These are phyloP conservation scores for Fusarium hostae DNA, from an alignment of 2,329 filamentous ascomycete species.

Conservation along the genomic window DNA sequence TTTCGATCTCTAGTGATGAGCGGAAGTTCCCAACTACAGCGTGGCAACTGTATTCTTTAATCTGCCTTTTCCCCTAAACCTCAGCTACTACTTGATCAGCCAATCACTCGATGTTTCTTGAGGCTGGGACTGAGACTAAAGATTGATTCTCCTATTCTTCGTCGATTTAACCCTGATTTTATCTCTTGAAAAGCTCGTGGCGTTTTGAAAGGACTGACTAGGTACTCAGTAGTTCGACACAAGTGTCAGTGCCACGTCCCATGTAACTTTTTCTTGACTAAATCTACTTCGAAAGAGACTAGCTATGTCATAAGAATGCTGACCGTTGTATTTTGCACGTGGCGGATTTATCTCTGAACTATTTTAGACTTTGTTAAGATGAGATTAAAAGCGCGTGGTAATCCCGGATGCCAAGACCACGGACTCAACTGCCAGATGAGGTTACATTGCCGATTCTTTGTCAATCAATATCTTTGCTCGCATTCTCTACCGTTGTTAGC, in stretches of 20 bases:
- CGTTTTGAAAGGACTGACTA: background rate
- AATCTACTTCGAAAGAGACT: slow-evolving; percentile 1
- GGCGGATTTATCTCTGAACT: slow-evolving; percentile 6
- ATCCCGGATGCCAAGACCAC: background rate
- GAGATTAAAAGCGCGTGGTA: background rate
- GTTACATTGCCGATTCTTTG: slow-evolving; percentile 17
- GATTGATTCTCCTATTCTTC: background rate
- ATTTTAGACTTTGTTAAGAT: slow-evolving; percentile 5
- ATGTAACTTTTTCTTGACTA: background rate
- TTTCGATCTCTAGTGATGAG: background rate
- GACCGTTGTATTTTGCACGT: slow-evolving; percentile 18
- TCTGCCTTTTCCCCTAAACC: background rate
- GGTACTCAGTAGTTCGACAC: background rate
- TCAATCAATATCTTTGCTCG: background rate
- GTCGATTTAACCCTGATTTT: background rate
- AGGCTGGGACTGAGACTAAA: background rate
- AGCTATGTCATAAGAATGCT: background rate
- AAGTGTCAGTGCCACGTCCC: background rate
- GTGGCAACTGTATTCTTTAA: background rate
- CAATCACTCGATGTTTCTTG: background rate
- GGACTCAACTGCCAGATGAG: slow-evolving; percentile 13
- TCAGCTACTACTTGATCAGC: background rate
- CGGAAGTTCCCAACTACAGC: background rate
- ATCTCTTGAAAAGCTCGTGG: background rate
- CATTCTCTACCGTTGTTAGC: background rate